Evolutionary conservation across 495 filamentous ascomycete species (phyloP), one percentile per base, ranked within the genome.

Genomic region (Neurospora sp.): DNA sequence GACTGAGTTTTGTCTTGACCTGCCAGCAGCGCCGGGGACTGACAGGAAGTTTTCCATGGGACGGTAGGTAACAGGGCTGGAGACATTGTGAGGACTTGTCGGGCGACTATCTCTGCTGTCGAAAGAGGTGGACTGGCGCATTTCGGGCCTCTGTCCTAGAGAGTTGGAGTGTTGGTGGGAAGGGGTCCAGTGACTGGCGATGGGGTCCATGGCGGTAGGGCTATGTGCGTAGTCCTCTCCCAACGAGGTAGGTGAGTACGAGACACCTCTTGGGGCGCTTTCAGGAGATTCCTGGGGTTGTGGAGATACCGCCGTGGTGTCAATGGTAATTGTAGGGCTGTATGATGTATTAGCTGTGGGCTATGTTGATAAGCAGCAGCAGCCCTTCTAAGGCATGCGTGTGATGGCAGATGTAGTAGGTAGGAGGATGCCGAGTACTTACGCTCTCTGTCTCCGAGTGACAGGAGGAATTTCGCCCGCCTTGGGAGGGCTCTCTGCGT

Each of bases 21-120:
- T 80, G 47, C 76, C 71, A 65, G 81, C 79, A 39, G 82, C 78
- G 69, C 82, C 82, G 20, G 86, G 85, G 5, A 87, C 86, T 8
- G 86, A 79, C 31, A 87, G 79, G 73, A 85, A 88, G 39, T 80
- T 81, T 40, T 83, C 83, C 59, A 81, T 82, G 2, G 80, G 85
- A 35, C 83, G 82, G 9, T 84, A 80, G 3, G 79, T 76, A 16
- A 86, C 83, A 18, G 91, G 92, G 16, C 91, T 94, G 7, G 93
- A 94, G 70, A 97, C 81, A 82, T 97, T 96, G 81, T 97, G 94
- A 0, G 94, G 92, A 59, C 94, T 97, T 0, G 91, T 93, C n/a
- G 94, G 94, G 71, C 93, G 85, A 77, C 90, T 92, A 72, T 94
- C 91, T 77, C 84, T 87, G 74, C 86, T 89, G 73, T 97, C 93